Evolutionary conservation across 31 red algal species (phyloP), one percentile per base, ranked within the genome.

Genomic region (Porphyra umbilicalis): DNA sequence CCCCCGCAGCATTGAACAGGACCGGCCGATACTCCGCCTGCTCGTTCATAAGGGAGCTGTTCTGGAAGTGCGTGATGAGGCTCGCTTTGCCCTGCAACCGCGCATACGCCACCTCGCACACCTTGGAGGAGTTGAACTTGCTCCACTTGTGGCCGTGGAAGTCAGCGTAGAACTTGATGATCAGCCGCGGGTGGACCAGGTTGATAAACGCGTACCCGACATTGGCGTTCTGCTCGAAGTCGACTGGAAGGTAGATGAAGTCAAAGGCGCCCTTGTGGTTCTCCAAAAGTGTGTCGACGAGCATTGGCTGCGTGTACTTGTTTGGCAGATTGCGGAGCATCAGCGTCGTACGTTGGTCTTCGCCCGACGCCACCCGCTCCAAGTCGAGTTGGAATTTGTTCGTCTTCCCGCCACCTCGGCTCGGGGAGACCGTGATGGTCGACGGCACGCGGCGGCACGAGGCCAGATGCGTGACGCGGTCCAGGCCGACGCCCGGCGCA

Each of bases 131-230:
- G 80, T 97, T 97, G 81, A 97, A 97, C 44, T 85, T 90, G 32
- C 91, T 85, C 95, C 95, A 97, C 46, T 93, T 90, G 80, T 89
- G 87, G 39, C 91, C 92, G 85, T 94, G 91, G 84, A 94, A 97
- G 34, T 75, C 85, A 67, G 85, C 78, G 76, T 92, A 94, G 86
- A 97, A 97, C 4, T 87, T 80, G 38, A 91, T 86, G 80, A 97
- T 97, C 74, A 88, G 80, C 35, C 82, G 76, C 38, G 88, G 88
- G 39, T 88, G 83, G 11, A 84, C 86, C 35, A 97, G 93, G 82
- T 97, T 97, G 85, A 97, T 97, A 80, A 97, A 97, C 8, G 95
- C 95, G 78, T 97, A 97, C n/a, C 95, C 95, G 74, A 94, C 88
- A 79, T 97, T 97, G 84, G 90, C 93, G 71, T 91, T 90, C 76